These are phyloP conservation scores for Lyophyllum semitale DNA, from an alignment of 768 basidiomycete genomes.

Conservation along the genomic window DNA sequence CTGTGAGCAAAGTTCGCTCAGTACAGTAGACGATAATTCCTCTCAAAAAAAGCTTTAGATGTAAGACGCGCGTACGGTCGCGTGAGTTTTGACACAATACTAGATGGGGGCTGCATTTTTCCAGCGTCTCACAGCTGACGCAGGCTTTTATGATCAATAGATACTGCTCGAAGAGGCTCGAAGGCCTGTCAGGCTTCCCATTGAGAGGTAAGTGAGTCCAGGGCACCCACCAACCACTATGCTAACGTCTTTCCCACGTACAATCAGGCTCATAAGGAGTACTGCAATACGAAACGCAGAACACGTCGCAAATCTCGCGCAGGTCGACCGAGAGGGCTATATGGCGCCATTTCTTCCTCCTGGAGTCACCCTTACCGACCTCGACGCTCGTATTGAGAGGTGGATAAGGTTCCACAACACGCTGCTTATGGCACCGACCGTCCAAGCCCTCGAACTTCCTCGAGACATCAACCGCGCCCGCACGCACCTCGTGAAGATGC, in stretches of 20 bases:
- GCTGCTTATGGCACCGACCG: conserved; percentile 28
- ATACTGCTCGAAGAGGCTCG: not conserved
- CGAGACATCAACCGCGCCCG: conserved; percentile 21
- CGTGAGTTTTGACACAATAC: not conserved
- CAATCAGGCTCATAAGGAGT: conserved; percentile 12
- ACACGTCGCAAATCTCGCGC: conserved; percentile 6
- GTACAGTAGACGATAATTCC: not conserved
- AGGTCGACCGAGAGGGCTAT: conserved; percentile 4
- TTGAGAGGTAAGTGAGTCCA: not conserved
- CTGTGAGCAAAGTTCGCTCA: too few species aligned
- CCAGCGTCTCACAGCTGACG: not conserved
- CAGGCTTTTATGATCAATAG: not conserved
- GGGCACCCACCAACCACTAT: not conserved
- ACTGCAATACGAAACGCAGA: conserved; percentile 13
- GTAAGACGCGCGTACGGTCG: not conserved
- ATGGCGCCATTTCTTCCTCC: conserved; percentile 12
- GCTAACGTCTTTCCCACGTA: not conserved
- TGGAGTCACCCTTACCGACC: conserved; percentile 26
- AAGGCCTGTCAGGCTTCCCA: not conserved
- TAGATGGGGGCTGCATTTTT: not conserved
- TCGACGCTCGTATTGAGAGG: conserved; percentile 31
- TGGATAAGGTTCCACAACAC: conserved; percentile 31
- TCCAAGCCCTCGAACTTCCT: conserved; percentile 29
- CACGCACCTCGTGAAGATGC: conserved; percentile 14
- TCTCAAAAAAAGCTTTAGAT: not conserved